Evolutionary conservation across 352 stramenopile genomes (phyloP).

Genomic region (Thalassiosira allenii): DNA sequence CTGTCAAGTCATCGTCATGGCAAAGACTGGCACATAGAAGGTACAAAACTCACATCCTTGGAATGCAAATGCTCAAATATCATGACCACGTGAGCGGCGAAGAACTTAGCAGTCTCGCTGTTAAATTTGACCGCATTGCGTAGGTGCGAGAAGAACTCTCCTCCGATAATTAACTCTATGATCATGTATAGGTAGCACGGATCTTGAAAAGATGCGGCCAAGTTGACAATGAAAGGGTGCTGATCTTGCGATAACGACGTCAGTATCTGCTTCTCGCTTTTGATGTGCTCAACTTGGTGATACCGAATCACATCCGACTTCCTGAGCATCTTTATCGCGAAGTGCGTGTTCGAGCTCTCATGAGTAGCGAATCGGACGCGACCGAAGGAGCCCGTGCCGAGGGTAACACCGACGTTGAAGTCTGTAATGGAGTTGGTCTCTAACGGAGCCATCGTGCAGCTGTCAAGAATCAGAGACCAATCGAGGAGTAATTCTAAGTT

Average conservation of each 20-base stretch:
- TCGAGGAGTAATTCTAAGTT: too few relatives aligned
- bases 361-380: slow-evolving; percentile 96
- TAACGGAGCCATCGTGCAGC: slow-evolving; percentile 12
- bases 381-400: slow-evolving; percentile 97
- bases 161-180: slow-evolving; percentile 96
- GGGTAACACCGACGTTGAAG: slow-evolving; percentile 95
- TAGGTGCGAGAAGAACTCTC: slow-evolving; percentile 97
- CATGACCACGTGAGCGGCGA: slow-evolving; percentile 90
- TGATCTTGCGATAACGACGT: slow-evolving; percentile 76
- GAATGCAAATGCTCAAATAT: slow-evolving; percentile 98
- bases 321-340: slow-evolving; percentile 98
- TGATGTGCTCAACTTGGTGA: slow-evolving; percentile 97
- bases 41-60: too few relatives aligned
- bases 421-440: slow-evolving; percentile 75
- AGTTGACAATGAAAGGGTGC: slow-evolving; percentile 97
- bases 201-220: slow-evolving; percentile 94
- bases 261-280: slow-evolving; percentile 96
- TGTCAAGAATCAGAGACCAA: too few relatives aligned
- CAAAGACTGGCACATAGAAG: too few relatives aligned
- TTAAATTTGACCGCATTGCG: slow-evolving; percentile 93
- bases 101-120: slow-evolving; percentile 87
- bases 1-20: too few relatives aligned
- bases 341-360: slow-evolving; percentile 83
- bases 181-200: slow-evolving; percentile 97
- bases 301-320: slow-evolving; percentile 96